Percentiles rank a stretch among this genome's conserved stretches.
phyloP scores from a whole-genome alignment of 805 yeast genomes.

The Nakazawaea molendinolei region DNA sequence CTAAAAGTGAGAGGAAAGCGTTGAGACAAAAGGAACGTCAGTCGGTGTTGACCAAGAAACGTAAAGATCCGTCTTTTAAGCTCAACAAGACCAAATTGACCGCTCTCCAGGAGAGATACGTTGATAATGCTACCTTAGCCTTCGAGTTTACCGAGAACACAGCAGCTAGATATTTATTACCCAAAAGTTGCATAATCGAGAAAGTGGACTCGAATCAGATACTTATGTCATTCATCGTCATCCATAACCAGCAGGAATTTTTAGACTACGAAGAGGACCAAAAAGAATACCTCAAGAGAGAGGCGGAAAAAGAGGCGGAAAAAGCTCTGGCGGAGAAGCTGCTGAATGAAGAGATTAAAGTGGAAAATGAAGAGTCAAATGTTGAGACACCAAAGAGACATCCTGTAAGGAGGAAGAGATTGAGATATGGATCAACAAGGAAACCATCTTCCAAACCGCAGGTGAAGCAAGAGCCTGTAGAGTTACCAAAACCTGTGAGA shows the following conservation, averaged over 20 bases:
- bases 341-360: conserved; percentile 16
- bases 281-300: conserved; percentile 14
- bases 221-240: conserved; percentile 40
- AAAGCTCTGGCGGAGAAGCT: conserved; percentile 23
- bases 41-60: conserved; percentile 14
- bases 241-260: conserved; percentile 44
- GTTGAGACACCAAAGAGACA: conserved; percentile 13
- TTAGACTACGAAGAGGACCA: conserved; percentile 22
- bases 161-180: conserved; percentile 64
- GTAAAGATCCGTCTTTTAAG: conserved; percentile 13
- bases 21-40: conserved; percentile 13
- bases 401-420: conserved; percentile 13
- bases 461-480: conserved; percentile 31
- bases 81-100: conserved; percentile 55
- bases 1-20: conserved; percentile 12
- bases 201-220: conserved; percentile 35
- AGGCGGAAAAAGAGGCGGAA: conserved; percentile 20
- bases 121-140: conserved; percentile 63
- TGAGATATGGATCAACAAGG: conserved; percentile 14
- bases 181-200: conserved; percentile 74
- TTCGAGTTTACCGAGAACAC: conserved; percentile 84
- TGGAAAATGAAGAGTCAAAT: conserved; percentile 11
- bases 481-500: conserved; percentile 30
- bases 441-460: conserved; percentile 13
- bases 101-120: conserved; percentile 70